These are phyloP conservation scores for Colletotrichum scovillei DNA, from an alignment of 2,329 filamentous ascomycete genomes.

Conservation along the genomic window DNA sequence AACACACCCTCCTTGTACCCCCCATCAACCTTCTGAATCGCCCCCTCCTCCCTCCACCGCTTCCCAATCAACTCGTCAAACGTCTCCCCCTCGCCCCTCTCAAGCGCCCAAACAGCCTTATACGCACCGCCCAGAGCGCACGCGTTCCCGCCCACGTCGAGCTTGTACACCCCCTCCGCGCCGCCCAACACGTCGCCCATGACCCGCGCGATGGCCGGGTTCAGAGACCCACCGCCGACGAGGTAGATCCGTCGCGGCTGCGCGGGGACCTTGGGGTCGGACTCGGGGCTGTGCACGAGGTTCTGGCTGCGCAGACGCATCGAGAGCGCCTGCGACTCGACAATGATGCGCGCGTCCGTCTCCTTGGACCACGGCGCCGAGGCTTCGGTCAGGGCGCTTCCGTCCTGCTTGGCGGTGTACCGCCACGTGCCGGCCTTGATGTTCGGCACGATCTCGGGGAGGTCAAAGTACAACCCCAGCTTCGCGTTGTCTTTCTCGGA, in stretches of 20 bases:
- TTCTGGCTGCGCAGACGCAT: slow-evolving; percentile 86
- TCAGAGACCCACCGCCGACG: slow-evolving; percentile 90
- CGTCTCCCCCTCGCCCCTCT: slow-evolving; percentile 74
- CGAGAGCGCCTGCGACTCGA: slow-evolving; percentile 95
- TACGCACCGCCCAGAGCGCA: slow-evolving; percentile 95
- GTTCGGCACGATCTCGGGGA: slow-evolving; percentile 96
- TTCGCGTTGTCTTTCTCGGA: slow-evolving; percentile 71
- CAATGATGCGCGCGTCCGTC: slow-evolving; percentile 85
- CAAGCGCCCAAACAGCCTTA: slow-evolving; percentile 93
- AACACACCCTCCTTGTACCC: slow-evolving; percentile 83
- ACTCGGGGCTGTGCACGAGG: slow-evolving; percentile 71
- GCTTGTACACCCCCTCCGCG: slow-evolving; percentile 88
- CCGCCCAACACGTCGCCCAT: slow-evolving; percentile 91
- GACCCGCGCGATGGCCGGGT: slow-evolving; percentile 87
- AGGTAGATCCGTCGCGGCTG: slow-evolving; percentile 93
- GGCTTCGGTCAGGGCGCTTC: slow-evolving; percentile 57
- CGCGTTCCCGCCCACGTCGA: slow-evolving; percentile 95
- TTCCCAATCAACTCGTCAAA: slow-evolving; percentile 90
- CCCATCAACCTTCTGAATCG: slow-evolving; percentile 83
- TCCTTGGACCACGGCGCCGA: slow-evolving; percentile 61
- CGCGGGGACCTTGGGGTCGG: slow-evolving; percentile 68
- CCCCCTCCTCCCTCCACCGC: slow-evolving; percentile 87
- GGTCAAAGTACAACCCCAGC: slow-evolving; percentile 93
- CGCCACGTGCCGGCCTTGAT: slow-evolving; percentile 88
- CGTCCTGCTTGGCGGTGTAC: slow-evolving; percentile 69